A percentile compares a stretch with the other conserved stretches of the same genome.
These are phyloP conservation scores for Alternaria gansuensis DNA, from an alignment of 2,329 filamentous ascomycete genomes.

Conservation along the genomic window DNA sequence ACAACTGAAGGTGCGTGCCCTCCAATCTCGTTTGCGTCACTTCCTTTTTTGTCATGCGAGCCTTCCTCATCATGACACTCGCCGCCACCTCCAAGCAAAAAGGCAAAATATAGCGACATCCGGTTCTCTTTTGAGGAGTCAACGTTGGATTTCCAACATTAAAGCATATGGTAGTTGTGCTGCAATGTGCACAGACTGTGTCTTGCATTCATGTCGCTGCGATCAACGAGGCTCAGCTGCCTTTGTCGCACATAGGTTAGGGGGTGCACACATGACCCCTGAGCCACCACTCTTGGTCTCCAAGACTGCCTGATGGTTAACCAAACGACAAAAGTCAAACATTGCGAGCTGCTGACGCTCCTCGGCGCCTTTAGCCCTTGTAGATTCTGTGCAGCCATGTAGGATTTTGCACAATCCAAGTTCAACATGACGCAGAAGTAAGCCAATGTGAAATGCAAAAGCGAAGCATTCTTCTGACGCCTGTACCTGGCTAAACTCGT, in stretches of 20 bases:
- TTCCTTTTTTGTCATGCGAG: slow-evolving; percentile 25
- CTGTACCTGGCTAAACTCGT: slow-evolving; percentile 16
- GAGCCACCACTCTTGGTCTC: not conserved
- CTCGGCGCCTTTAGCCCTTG: not conserved
- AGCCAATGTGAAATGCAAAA: not conserved
- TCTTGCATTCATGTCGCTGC: not conserved
- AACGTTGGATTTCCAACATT: not conserved
- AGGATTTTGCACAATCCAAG: not conserved
- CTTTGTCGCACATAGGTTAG: not conserved
- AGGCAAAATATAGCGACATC: not conserved
- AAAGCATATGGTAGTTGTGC: not conserved
- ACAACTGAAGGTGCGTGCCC: slow-evolving; percentile 42
- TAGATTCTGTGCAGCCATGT: not conserved
- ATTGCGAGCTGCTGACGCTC: not conserved
- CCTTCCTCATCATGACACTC: slow-evolving; percentile 12
- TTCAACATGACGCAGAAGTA: not conserved
- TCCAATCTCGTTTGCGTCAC: slow-evolving; percentile 32
- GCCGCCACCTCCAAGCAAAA: not conserved
- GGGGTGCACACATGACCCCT: not conserved
- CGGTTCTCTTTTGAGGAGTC: not conserved
- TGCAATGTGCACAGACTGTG: not conserved
- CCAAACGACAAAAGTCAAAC: not conserved
- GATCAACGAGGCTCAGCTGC: not conserved
- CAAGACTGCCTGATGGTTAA: not conserved
- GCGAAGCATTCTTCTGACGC: slow-evolving; percentile 4